A percentile compares a stretch with the other conserved stretches of the same genome.
These are phyloP conservation scores for Debaryomyces fabryi DNA, from an alignment of 1,139 yeast species.

Conservation along the genomic window DNA sequence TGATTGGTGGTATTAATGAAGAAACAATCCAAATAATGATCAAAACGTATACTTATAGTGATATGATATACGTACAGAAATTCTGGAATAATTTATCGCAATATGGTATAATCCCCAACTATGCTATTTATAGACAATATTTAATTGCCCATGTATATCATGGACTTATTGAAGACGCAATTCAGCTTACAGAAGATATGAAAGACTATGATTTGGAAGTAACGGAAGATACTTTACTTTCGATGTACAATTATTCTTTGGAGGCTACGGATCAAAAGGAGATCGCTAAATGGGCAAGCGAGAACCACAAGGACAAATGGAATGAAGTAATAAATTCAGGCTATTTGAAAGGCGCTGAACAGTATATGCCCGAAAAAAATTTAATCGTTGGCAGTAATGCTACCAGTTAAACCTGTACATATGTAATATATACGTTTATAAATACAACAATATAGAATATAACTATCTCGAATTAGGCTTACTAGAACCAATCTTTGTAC, in stretches of 20 bases:
- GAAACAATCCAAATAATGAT: conserved; percentile 75
- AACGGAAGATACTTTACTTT: conserved; percentile 52
- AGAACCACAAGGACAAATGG: conserved; percentile 53
- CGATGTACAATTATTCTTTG: conserved; percentile 65
- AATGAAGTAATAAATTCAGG: conserved; percentile 37
- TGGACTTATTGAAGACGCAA: conserved; percentile 62
- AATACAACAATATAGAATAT: conserved; percentile 3
- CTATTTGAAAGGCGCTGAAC: conserved; percentile 39
- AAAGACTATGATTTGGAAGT: conserved; percentile 55
- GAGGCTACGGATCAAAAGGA: conserved; percentile 48
- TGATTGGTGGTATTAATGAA: conserved; percentile 58
- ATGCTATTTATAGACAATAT: conserved; percentile 62
- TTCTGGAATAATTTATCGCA: conserved; percentile 66
- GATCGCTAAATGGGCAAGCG: conserved; percentile 57
- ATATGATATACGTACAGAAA: conserved; percentile 59
- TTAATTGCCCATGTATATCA: conserved; percentile 75
- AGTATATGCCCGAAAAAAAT: conserved; percentile 34
- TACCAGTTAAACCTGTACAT: conserved; percentile 9
- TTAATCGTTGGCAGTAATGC: conserved; percentile 17
- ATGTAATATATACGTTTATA: conserved; percentile 8
- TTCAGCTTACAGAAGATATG: conserved; percentile 53
- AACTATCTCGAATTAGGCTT: conserved; percentile 4
- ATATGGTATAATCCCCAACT: conserved; percentile 56
- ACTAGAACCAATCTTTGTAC: conserved; percentile 37
- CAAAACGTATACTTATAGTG: conserved; percentile 62